These are phyloP conservation scores for Wallemia ichthyophaga DNA, from an alignment of 1,284 basidiomycete species.

Conservation along the genomic window DNA sequence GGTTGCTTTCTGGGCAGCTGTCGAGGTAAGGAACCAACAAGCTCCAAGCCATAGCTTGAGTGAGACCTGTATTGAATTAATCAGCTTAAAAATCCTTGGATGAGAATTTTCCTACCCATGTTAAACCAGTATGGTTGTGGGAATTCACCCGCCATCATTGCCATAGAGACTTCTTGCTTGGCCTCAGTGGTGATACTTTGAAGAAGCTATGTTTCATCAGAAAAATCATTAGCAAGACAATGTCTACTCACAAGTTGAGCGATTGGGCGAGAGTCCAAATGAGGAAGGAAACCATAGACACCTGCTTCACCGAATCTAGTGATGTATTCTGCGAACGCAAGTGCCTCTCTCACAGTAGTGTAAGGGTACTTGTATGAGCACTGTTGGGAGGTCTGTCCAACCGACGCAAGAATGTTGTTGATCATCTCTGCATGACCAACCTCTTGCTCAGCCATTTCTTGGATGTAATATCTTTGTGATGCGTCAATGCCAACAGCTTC, in stretches of 20 bases:
- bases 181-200: not conserved
- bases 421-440: slow-evolving; percentile 24
- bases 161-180: slow-evolving; percentile 2
- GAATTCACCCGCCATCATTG: slow-evolving; percentile 31
- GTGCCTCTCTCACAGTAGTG: slow-evolving; percentile 13
- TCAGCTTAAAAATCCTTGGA: not conserved
- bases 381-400: slow-evolving; percentile 12
- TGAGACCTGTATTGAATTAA: slow-evolving; percentile 24
- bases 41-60: slow-evolving; percentile 33
- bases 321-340: not conserved
- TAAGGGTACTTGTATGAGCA: slow-evolving; percentile 35
- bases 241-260: slow-evolving; percentile 18
- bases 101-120: not conserved
- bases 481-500: slow-evolving; percentile 25
- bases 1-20: slow-evolving; percentile 28
- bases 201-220: not conserved
- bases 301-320: not conserved
- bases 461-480: slow-evolving; percentile 25
- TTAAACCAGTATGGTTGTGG: slow-evolving; percentile 25
- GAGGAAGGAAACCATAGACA: slow-evolving; percentile 28
- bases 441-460: slow-evolving; percentile 31
- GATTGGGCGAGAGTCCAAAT: slow-evolving; percentile 27
- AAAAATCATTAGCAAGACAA: too few relatives aligned
- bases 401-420: slow-evolving; percentile 21
- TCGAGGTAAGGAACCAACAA: slow-evolving; percentile 28